phyloP scores from a whole-genome alignment of 768 basidiomycete species.

The Punctularia strigosozonata region DNA sequence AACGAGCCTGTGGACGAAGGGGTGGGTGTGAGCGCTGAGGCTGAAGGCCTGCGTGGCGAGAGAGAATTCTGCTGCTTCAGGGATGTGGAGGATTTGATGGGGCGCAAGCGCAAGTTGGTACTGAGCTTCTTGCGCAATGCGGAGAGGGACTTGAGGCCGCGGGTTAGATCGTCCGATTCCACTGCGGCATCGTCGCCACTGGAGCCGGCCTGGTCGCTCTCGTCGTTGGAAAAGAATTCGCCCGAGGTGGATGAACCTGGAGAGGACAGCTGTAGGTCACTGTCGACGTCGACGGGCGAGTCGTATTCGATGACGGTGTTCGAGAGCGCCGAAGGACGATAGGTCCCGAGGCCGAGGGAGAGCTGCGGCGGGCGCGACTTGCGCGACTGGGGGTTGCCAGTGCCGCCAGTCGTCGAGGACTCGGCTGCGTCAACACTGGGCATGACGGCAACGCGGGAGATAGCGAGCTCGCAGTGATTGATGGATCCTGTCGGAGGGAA shows the following conservation, averaged over 20 bases:
- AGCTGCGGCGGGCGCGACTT: conserved; percentile 43
- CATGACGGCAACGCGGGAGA: too few species aligned
- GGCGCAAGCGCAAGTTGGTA: conserved; percentile 67
- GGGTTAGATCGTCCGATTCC: conserved; percentile 46
- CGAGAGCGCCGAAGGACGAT: conserved; percentile 11
- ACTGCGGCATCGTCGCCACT: conserved; percentile 15
- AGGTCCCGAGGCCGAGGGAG: conserved; percentile 21
- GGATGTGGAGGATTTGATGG: conserved; percentile 47
- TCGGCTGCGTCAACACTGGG: too few species aligned
- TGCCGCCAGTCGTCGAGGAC: conserved; percentile 1
- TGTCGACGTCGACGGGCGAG: conserved; percentile 23
- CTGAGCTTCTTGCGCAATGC: conserved; percentile 60
- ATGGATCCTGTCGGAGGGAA: too few species aligned
- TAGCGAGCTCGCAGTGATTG: too few species aligned
- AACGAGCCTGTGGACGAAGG: too few species aligned
- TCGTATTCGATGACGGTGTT: conserved; percentile 21
- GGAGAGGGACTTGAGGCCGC: conserved; percentile 58
- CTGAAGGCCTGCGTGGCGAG: conserved; percentile 11
- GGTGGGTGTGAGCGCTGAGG: too few species aligned
- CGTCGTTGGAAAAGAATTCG: conserved; percentile 10
- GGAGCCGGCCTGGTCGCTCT: conserved; percentile 11
- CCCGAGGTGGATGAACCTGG: conserved; percentile 19
- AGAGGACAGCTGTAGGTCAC: conserved; percentile 20
- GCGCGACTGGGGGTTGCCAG: conserved; percentile 7
- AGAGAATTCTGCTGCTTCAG: conserved; percentile 12